Evolutionary conservation across 2,329 filamentous ascomycete species (phyloP).

Genomic region (Fusarium nurragi): DNA sequence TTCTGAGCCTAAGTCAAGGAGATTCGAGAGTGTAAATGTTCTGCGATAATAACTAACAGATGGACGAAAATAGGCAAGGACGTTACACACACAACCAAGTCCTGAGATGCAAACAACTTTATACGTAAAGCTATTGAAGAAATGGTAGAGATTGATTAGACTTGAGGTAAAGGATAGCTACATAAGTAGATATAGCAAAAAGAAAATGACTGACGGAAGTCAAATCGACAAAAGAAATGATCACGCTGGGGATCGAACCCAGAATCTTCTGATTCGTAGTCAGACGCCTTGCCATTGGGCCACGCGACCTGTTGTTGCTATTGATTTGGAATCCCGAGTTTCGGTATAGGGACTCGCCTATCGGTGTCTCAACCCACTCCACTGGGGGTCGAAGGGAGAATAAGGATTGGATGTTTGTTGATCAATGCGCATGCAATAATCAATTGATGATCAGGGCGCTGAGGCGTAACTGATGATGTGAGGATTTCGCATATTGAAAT

Average conservation of each 20-base stretch:
- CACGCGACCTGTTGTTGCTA: conserved; percentile 24
- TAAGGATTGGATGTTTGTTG: neutral
- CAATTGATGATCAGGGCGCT: neutral
- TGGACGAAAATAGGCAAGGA: no score
- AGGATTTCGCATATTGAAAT: neutral
- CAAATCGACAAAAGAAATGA: conserved; percentile 9
- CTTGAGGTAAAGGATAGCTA: no score
- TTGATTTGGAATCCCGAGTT: accelerated
- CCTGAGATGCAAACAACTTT: no score
- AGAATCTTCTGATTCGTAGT: conserved; percentile 46
- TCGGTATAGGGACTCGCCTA: neutral
- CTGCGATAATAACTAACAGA: no score
- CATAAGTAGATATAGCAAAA: neutral
- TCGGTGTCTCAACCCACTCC: no score
- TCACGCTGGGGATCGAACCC: conserved; percentile 44
- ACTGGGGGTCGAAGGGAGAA: neutral
- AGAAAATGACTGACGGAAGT: accelerated
- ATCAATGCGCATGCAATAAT: neutral
- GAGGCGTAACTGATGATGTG: neutral
- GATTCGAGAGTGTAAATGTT: no score
- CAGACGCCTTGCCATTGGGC: conserved; percentile 44
- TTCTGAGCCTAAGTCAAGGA: no score
- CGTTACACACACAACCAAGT: no score
- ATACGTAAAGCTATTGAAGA: no score
- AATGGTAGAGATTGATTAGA: no score